Evolutionary conservation across 2,329 filamentous ascomycete genomes (phyloP), one percentile per base, ranked within the genome.

Genomic region (Xylaria sp.): DNA sequence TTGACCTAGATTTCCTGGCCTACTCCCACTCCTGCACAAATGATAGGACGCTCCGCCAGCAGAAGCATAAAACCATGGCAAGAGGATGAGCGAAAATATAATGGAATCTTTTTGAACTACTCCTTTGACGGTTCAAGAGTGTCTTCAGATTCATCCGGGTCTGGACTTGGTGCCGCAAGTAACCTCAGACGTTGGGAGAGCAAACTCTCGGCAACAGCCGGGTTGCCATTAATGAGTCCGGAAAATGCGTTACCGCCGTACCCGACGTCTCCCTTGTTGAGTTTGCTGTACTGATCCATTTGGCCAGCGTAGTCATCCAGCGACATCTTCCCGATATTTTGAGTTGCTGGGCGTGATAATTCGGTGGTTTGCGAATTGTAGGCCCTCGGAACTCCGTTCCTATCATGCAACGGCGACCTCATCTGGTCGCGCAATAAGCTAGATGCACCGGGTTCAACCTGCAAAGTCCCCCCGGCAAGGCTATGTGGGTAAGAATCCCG

Each of bases 151-250:
- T 53, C 59, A 19, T 10, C 51, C 34, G 16, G 44, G 6, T 48
- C 60, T 18, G 60, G 58, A 30, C 63, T 65, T 59, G 79, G 73
- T 23, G 79, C 78, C 44, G 85, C 88, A 4, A 90, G 74, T 4
- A 84, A 83, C 64, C 85, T 81, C 50, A 93, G 75, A 59, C 85
- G 81, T 70, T 85, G 85, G 9, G 90, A 90, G 13, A 94, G 76
- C 13, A 94, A 73, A 2, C 89, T 84, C 67, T 91, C 87, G 3
- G 83, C 79, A 1, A 75, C 75, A n/a, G 73, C 76, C 2, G 74
- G 68, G 61, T 73, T 73, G 42, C 75, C 75, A 65, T 74, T 71
- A 37, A 71, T 72, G 55, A 71, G 71, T 7, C 66, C 71, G 19
- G 66, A 70, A 64, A 81, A 86, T 0, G 77, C 74, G 57, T 84